Evolutionary conservation across 2,329 filamentous ascomycete species (phyloP), one percentile per base, ranked within the genome.

Genomic region (Fusarium devonianum): DNA sequence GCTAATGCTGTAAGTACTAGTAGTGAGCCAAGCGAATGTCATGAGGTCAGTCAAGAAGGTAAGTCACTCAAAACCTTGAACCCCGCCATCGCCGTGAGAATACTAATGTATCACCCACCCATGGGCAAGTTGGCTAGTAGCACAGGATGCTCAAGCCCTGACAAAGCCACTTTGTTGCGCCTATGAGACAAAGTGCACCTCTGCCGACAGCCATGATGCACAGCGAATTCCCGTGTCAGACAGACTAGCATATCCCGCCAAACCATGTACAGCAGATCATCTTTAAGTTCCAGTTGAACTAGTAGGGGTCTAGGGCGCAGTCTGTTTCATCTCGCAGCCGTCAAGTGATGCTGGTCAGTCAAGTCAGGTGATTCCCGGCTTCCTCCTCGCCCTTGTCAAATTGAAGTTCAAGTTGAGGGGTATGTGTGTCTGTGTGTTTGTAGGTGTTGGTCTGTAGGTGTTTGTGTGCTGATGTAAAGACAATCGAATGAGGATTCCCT

Each of bases 281-380:
- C 35, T 52, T n/a, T n/a, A n/a, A n/a, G n/a, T n/a, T n/a, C n/a
- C n/a, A n/a, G n/a, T n/a, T n/a, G n/a, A n/a, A n/a, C n/a, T n/a
- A n/a, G n/a, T n/a, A n/a, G n/a, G n/a, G n/a, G n/a, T n/a, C 13
- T 56, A 52, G 55, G 55, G 53, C 40, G 46, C 56, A 59, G 29
- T 48, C 42, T 57, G 56, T 59, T 59, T 59, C 56, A 60, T 52
- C 17, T 53, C 39, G 25, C 23, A 37, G 28, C 32, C 47, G 40
- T 59, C 56, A 59, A 59, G 56, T 59, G 56, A 59, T 60, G 42
- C 40, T 26, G 6, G 28, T 9, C 30, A 37, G 37, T 41, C 56
- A 42, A 39, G 60, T 59, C 56, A 59, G 56, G 56, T 59, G 56
- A 59, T 59, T 42, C 46, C 14, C 13, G 37, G 39, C 40, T 46